A percentile compares a stretch with the other conserved stretches of the same genome.
These are phyloP conservation scores for Coemansia sp. DNA, from an alignment of 192 early-diverging fungal species.

Conservation along the genomic window DNA sequence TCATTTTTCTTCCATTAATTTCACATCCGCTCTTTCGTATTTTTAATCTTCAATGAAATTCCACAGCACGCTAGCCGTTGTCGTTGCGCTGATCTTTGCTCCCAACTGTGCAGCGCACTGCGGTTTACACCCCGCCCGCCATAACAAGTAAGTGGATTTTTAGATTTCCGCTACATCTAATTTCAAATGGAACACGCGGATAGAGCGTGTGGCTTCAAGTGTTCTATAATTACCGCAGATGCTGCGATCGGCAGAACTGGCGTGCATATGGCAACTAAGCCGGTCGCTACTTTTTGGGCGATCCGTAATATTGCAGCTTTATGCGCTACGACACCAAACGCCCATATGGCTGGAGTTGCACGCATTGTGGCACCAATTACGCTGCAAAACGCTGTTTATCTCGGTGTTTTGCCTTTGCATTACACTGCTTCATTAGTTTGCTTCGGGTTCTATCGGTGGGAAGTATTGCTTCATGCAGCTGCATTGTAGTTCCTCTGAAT, in stretches of 20 bases:
- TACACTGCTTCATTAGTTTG: too few species aligned
- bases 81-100: constrained; percentile 2
- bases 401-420: too few species aligned
- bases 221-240: neutral
- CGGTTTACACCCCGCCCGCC: neutral
- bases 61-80: neutral
- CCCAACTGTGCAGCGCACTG: neutral
- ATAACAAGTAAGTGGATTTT: neutral
- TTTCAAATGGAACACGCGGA: neutral
- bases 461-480: too few species aligned
- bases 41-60: constrained; percentile 2
- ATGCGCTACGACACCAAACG: neutral
- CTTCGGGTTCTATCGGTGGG: too few species aligned
- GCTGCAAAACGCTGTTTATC: too few species aligned
- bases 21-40: neutral
- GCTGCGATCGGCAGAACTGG: neutral
- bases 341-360: too few species aligned
- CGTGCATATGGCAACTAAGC: neutral
- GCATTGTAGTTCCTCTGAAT: neutral
- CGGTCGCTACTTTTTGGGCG: neutral
- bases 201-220: neutral
- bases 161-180: neutral
- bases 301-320: neutral
- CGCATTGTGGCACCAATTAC: too few species aligned
- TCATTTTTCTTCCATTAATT: too few species aligned